phyloP scores from a whole-genome alignment of 768 basidiomycete genomes.

The Amanita molliuscula region DNA sequence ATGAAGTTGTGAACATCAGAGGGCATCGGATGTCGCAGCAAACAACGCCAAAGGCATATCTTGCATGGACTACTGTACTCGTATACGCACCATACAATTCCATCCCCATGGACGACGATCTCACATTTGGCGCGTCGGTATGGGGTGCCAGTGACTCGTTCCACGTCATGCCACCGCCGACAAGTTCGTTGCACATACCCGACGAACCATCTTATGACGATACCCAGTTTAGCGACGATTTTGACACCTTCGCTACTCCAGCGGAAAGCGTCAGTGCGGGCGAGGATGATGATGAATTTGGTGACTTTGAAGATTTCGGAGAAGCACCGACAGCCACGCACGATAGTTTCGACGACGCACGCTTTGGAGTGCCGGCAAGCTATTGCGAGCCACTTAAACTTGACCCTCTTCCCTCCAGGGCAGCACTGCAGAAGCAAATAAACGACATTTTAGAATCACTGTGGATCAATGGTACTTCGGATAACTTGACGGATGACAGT shows the following conservation, averaged over 20 bases:
- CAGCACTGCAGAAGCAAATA: conserved; percentile 50
- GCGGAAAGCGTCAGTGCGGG: conserved; percentile 20
- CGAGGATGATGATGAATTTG: conserved; percentile 62
- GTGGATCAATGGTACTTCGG: conserved; percentile 41
- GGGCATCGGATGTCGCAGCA: conserved; percentile 16
- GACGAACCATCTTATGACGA: conserved; percentile 20
- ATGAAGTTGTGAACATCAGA: conserved; percentile 37
- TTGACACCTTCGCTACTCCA: conserved; percentile 49
- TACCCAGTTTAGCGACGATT: conserved; percentile 37
- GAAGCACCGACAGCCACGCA: conserved; percentile 34
- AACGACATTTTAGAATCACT: conserved; percentile 56
- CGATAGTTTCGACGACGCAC: conserved; percentile 25
- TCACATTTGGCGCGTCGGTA: conserved; percentile 62
- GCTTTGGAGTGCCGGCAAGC: conserved; percentile 30
- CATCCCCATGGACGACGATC: conserved; percentile 55
- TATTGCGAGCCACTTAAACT: conserved; percentile 56
- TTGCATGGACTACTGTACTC: conserved; percentile 4
- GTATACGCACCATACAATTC: neutral
- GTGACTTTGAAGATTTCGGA: conserved; percentile 83
- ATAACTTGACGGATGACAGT: conserved; percentile 50
- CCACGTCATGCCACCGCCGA: conserved; percentile 17
- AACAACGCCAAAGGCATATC: conserved; percentile 22
- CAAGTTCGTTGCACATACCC: conserved; percentile 14
- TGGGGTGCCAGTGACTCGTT: conserved; percentile 47
- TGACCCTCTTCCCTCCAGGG: conserved; percentile 50